phyloP scores from a whole-genome alignment of 345 rosid species.

The Brassica napus region DNA sequence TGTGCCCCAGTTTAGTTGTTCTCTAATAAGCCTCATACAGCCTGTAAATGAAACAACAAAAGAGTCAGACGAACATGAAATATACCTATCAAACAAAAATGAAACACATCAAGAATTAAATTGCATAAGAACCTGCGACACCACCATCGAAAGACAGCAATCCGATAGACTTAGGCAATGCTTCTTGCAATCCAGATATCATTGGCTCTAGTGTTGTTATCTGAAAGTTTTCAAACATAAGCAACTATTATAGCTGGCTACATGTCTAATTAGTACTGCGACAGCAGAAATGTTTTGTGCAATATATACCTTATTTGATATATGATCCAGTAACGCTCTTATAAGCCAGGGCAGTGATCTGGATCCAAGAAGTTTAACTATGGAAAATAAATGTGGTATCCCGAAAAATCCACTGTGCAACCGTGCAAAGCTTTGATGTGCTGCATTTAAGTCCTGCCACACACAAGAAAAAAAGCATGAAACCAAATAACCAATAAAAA shows the following conservation, averaged over 20 bases:
- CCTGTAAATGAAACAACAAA: slow-evolving; percentile 49
- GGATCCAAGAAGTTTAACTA: slow-evolving; percentile 86
- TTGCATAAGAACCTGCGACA: slow-evolving; percentile 60
- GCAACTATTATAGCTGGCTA: slow-evolving; percentile 6
- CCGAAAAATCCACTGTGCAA: slow-evolving; percentile 94
- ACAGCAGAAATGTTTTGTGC: slow-evolving; percentile 10
- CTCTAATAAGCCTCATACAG: slow-evolving; percentile 92
- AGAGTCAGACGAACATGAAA: background rate
- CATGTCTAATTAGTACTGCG: background rate
- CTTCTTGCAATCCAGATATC: slow-evolving; percentile 88
- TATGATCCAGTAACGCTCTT: slow-evolving; percentile 90
- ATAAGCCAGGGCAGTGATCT: slow-evolving; percentile 98
- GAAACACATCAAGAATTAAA: slow-evolving; percentile 6
- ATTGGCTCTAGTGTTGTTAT: slow-evolving; percentile 80
- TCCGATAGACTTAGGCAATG: slow-evolving; percentile 91
- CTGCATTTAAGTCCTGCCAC: slow-evolving; percentile 86
- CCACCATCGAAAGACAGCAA: slow-evolving; percentile 96
- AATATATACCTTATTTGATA: slow-evolving; percentile 78
- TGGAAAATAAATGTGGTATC: slow-evolving; percentile 79
- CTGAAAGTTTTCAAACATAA: slow-evolving; percentile 47
- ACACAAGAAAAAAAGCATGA: slow-evolving; percentile 9
- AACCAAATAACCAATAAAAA: background rate
- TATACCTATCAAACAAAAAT: background rate
- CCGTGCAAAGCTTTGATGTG: slow-evolving; percentile 96
- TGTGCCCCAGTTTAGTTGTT: slow-evolving; percentile 85